Percentiles rank a stretch among this genome's conserved stretches.
phyloP scores from a whole-genome alignment of 2,329 filamentous ascomycete genomes.

The Aspergillus carbonarius region DNA sequence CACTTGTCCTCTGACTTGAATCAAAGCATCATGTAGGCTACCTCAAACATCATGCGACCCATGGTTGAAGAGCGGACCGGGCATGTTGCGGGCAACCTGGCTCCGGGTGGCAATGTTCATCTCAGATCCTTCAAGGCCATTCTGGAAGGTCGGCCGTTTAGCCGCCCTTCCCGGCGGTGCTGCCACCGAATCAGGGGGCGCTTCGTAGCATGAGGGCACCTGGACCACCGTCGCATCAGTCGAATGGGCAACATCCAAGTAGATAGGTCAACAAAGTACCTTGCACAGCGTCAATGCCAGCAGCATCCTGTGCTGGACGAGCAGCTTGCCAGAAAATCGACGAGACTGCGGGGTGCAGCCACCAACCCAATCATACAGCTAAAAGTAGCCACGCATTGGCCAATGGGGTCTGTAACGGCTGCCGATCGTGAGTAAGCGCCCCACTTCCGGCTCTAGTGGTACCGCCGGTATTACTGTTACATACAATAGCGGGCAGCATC shows the following conservation, averaged over 20 bases:
- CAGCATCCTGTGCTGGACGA: not conserved
- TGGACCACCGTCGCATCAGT: not conserved
- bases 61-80: conserved; percentile 14
- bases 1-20: conserved; percentile 7
- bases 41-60: conserved; percentile 12
- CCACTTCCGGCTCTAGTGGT: not conserved
- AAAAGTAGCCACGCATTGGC: conserved; percentile 10
- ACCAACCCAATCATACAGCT: not conserved
- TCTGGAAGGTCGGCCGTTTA: not conserved
- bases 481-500: not conserved
- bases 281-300: not conserved
- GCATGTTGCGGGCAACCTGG: conserved; percentile 9
- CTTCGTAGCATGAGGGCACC: not conserved
- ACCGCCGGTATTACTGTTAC: not conserved
- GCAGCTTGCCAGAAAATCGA: not conserved
- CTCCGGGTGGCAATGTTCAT: conserved; percentile 13
- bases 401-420: conserved; percentile 9
- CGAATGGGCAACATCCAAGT: not conserved
- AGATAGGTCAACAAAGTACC: not conserved
- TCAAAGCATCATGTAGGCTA: conserved; percentile 1
- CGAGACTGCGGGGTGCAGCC: conserved; percentile 17
- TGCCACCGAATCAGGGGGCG: not conserved
- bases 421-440: conserved; percentile 13
- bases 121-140: not conserved
- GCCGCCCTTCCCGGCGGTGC: not conserved